Base-by-base conservation (phyloP, 108 stramenopile genomes). In the Conticribra weissflogii region DNA sequence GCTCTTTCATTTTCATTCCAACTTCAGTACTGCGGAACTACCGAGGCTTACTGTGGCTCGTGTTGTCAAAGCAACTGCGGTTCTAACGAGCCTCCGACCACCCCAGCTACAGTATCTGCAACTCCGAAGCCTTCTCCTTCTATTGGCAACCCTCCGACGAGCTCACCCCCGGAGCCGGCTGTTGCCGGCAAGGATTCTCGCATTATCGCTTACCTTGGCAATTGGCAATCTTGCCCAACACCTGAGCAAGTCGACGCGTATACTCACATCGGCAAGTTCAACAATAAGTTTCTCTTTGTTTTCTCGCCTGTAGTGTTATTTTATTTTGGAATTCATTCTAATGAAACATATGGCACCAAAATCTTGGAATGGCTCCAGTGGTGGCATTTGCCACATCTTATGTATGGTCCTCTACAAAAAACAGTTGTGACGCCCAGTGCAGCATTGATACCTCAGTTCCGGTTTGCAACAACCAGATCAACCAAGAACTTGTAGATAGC, bases 181-280 rank as follows among this genome's bases (percentile, higher is more conserved):
- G 8, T 41, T 41, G 36, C 36, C 36, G 36, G n/a, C n/a, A 79
- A 72, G 29, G 78, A 82, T 45, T 77, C 74, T 4, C 70, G 79
- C 23, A 47, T 84, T 57, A 82, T 86, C 71, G 86, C 86, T 9
- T 84, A 80, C 53, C 34, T 86, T 44, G 86, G 81, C n/a, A 86
- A 86, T 54, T 84, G 83, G 86, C 73, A 84, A 56, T 16, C 78
- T 27, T 86, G 86, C 70, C 86, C 86, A 9, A 84, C 78, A 18
- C 59, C 59, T 46, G 59, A 63, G 32, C 81, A 84, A 52, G 17
- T 76, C 51, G 74, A 68, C 23, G 65, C 83, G 8, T 86, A 86
- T 48, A 81, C 86, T 16, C 86, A 86, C 54, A 70, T 86, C 27
- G 70, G 36, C 12, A 12, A 41, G 36, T 41, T 41, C 36, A 5